Base-by-base conservation (phyloP, 331 rosid species). In the Quercus tomentella region DNA sequence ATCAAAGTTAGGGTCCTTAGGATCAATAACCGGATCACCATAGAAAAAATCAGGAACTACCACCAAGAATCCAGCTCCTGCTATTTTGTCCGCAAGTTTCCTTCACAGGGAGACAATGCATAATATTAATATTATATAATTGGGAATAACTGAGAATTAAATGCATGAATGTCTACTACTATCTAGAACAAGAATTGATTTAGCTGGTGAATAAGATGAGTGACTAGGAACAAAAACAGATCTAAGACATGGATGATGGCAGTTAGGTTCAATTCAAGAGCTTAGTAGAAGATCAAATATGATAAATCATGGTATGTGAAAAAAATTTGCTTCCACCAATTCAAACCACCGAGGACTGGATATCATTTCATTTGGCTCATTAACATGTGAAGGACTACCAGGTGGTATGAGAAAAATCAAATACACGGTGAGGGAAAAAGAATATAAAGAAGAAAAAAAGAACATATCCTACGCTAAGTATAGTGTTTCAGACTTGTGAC, bases 71-170 rank as follows among this genome's bases (percentile, higher is more conserved):
- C 87, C 89, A 43, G 88, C 56, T 0, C 70, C 74, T 49, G 90
- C 87, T 70, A 80, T 81, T 79, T 88, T 89, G 69, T 89, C 90
- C 0, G 89, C 94, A 73, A 90, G 89, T 77, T 88, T 88, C 89
- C 94, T 88, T 74, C 80, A 77, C 12, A 80, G 12, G 14, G 1
- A 6, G 63, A 57, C 23, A 21, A 6, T 18, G 23, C 7, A 7
- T 21, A 18, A 57, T 57, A 9, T 56, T 20, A 56, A 18, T 16
- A 56, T 56, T 5, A 56, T 37, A 16, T 4, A 54, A 54, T 54
- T 54, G n/a, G 57, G 7, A 54, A 15, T 15, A 54, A 54, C 57
- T 54, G 17, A 54, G n/a, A 54, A 54, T 54, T 54, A 18, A 54
- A 54, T 54, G 17, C 57, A 54, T 2, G 57, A 54, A 54, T 54